Percentiles rank a stretch among this genome's conserved stretches.
These are phyloP conservation scores for Tuber aestivum DNA, from an alignment of 495 filamentous ascomycete species.

Conservation along the genomic window DNA sequence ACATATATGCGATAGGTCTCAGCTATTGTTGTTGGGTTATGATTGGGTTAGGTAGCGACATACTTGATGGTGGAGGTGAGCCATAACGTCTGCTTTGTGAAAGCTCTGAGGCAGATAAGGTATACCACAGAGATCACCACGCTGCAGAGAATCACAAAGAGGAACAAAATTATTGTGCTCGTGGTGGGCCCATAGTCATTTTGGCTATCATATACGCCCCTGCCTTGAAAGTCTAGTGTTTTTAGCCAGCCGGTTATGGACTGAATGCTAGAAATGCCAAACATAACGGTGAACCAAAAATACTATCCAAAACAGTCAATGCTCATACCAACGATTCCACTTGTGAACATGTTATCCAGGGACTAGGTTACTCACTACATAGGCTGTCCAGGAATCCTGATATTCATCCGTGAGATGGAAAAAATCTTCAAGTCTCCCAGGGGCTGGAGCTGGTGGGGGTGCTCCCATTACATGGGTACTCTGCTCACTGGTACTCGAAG, in stretches of 20 bases:
- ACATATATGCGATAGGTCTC: constrained; percentile 5
- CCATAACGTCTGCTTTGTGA: constrained; percentile 89
- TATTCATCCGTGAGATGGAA: not conserved
- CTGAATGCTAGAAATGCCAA: not conserved
- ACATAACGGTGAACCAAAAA: not conserved
- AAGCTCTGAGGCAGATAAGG: constrained; percentile 68
- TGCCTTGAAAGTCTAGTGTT: not conserved
- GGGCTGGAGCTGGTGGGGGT: not conserved
- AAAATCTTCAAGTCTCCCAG: not conserved
- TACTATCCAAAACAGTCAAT: not conserved
- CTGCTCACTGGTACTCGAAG: not conserved
- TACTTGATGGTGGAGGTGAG: constrained; percentile 64
- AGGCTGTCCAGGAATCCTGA: not conserved
- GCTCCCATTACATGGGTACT: not conserved
- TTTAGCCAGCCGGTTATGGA: not conserved
- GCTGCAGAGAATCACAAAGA: constrained; percentile 65
- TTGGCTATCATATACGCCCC: not conserved
- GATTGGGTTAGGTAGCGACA: not conserved
- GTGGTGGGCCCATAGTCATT: not conserved
- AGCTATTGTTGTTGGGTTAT: not conserved
- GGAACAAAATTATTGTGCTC: constrained; percentile 79
- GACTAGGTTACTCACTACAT: not conserved
- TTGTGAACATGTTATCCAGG: not conserved
- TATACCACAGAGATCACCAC: constrained; percentile 70
- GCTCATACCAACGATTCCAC: not conserved